phyloP scores from a whole-genome alignment of 2,329 filamentous ascomycete genomes.

The Epicoccum nigrum region DNA sequence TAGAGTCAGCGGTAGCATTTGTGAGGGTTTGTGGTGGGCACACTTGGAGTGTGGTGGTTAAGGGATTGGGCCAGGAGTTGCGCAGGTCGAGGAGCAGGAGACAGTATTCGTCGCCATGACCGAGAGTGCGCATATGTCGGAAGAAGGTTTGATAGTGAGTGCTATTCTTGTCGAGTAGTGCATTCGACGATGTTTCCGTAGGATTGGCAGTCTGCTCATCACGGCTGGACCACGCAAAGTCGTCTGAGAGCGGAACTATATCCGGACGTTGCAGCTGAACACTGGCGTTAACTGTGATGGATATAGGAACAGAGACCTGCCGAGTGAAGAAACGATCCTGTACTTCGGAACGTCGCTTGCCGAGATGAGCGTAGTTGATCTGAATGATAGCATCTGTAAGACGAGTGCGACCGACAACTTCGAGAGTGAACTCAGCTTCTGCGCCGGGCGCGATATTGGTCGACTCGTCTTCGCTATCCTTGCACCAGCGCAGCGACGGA shows the following conservation, averaged over 20 bases:
- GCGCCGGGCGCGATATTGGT: constrained; percentile 69
- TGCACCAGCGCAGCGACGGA: constrained; percentile 62
- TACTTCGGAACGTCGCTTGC: constrained; percentile 69
- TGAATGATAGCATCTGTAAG: constrained; percentile 80
- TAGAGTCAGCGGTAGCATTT: background rate
- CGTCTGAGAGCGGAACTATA: constrained; percentile 72
- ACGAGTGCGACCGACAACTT: constrained; percentile 85
- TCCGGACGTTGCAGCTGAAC: constrained; percentile 83
- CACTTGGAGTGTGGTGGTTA: constrained; percentile 68
- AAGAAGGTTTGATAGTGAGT: constrained; percentile 56
- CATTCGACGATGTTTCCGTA: background rate
- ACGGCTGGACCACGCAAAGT: constrained; percentile 67
- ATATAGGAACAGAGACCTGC: constrained; percentile 79
- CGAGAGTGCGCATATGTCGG: constrained; percentile 48
- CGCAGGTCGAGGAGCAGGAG: constrained; percentile 82
- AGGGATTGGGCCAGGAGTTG: constrained; percentile 85
- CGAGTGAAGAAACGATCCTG: constrained; percentile 80
- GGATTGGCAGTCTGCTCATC: background rate
- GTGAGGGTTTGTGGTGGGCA: constrained; percentile 31
- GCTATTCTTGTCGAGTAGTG: constrained; percentile 33
- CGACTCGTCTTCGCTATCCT: constrained; percentile 55
- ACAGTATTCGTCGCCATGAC: constrained; percentile 68
- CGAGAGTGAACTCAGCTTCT: constrained; percentile 76
- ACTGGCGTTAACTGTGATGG: constrained; percentile 89
- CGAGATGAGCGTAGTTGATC: constrained; percentile 85